phyloP scores from a whole-genome alignment of 2,329 filamentous ascomycete genomes.

The Cryphonectria nitschkei region DNA sequence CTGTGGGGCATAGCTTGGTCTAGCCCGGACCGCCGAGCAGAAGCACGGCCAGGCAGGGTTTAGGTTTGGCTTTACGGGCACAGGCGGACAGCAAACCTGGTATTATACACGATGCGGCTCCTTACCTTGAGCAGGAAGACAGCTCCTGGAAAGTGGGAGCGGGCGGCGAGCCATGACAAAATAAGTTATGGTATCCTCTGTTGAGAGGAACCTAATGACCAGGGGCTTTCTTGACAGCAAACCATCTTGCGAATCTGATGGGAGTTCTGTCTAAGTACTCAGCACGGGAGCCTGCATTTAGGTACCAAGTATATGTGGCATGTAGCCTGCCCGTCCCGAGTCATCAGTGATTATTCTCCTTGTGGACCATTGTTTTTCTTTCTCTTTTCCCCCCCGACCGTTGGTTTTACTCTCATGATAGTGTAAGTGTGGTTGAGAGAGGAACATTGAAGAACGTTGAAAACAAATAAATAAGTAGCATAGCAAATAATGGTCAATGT shows the following conservation, averaged over 20 bases:
- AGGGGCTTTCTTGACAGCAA: not conserved
- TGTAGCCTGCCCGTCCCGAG: not conserved
- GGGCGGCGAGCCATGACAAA: not conserved
- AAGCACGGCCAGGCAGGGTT: not conserved
- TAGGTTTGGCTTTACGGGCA: not conserved
- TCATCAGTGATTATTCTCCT: not conserved
- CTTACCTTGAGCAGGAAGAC: not conserved
- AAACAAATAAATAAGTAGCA: not conserved
- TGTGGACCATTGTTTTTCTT: no score
- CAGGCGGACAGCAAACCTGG: not conserved
- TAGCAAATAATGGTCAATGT: not conserved
- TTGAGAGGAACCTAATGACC: not conserved
- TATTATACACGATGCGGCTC: no score
- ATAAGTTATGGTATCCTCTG: not conserved
- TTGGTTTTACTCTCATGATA: not conserved
- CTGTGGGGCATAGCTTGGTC: conserved; percentile 6
- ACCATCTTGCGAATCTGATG: not conserved
- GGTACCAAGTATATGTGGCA: not conserved
- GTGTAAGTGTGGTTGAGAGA: not conserved
- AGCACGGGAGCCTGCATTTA: not conserved
- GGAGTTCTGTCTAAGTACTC: not conserved
- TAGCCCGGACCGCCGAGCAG: not conserved
- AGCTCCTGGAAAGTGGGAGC: not conserved
- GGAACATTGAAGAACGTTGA: not conserved
- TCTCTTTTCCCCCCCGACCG: no score